Evolutionary conservation across 768 basidiomycete species (phyloP).

Genomic region (Xerocomus spinulosus): DNA sequence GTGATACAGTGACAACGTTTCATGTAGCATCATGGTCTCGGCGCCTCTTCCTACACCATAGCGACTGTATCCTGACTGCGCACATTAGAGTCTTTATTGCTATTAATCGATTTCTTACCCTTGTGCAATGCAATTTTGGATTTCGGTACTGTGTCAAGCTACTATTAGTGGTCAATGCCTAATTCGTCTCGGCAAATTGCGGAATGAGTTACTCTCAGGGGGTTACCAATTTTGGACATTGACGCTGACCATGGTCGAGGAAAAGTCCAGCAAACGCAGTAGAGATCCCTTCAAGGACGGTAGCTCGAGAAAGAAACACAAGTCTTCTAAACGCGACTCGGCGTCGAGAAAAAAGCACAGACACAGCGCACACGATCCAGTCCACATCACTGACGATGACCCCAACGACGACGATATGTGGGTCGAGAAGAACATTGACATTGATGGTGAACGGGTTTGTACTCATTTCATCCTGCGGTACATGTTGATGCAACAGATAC

Average conservation of each 20-base stretch:
- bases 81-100: no score
- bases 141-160: no score
- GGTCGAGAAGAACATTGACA: conserved; percentile 83
- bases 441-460: conserved; percentile 70
- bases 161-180: no score
- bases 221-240: conserved; percentile 1
- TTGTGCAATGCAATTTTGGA: no score
- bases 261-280: conserved; percentile 22
- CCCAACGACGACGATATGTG: conserved; percentile 71
- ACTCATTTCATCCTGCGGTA: neutral
- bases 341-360: conserved; percentile 36
- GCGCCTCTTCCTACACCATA: no score
- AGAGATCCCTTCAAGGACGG: conserved; percentile 38
- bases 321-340: conserved; percentile 35
- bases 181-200: no score
- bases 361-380: conserved; percentile 33
- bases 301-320: conserved; percentile 53
- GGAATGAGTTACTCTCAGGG: no score
- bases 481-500: conserved; percentile 4
- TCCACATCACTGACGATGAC: conserved; percentile 63
- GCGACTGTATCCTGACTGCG: no score
- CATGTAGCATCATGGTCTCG: no score
- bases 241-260: conserved; percentile 21
- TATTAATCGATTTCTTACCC: no score
- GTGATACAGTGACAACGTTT: no score